Evolutionary conservation across 371 early-diverging fungal genomes (phyloP), one percentile per base, ranked within the genome.

Genomic region (Mortierella sp.): DNA sequence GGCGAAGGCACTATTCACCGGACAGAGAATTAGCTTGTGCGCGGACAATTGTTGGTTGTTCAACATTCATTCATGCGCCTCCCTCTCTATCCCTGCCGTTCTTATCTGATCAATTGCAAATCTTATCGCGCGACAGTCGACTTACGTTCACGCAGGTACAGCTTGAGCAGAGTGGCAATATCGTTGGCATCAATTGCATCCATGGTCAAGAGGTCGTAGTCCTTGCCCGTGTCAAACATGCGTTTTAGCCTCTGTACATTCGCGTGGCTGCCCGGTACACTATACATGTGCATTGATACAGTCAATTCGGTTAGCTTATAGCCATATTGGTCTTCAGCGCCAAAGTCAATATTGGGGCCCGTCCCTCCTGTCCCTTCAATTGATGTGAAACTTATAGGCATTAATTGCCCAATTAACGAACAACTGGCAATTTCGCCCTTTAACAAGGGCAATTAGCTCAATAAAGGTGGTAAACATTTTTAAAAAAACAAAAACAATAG

Each of bases 131-230:
- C 6, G n/a, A 10, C n/a, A 54, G n/a, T n/a, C 37, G 14, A 77
- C 86, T 86, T 69, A 86, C 86, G 61, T 75, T 86, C 86, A 16
- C 86, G 82, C 10, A 86, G 80, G 64, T 86, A 86, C n/a, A 86
- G 51, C 72, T 86, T 86, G 31, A 86, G 64, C n/a, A 86, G 71
- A 11, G 86, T 86, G 26, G 86, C 86, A 82, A 86, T 86, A 44
- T 86, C 86, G 50, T 82, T 82, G 54, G 86, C 78, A 26, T 86
- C 82, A 31, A 79, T 76, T 1, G 59, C 79, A 48, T 77, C 82
- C 79, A 82, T 82, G 31, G 74, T 69, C 43, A 86, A 34, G 34
- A 86, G 73, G 74, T 86, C 57, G 46, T 79, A 79, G 44, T 86
- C 86, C 77, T 51, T 73, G 44, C 86, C 86, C 21, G 86, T 79